Base-by-base conservation (phyloP, 2,329 filamentous ascomycete species). In the Ambrosiella cleistominuta region DNA sequence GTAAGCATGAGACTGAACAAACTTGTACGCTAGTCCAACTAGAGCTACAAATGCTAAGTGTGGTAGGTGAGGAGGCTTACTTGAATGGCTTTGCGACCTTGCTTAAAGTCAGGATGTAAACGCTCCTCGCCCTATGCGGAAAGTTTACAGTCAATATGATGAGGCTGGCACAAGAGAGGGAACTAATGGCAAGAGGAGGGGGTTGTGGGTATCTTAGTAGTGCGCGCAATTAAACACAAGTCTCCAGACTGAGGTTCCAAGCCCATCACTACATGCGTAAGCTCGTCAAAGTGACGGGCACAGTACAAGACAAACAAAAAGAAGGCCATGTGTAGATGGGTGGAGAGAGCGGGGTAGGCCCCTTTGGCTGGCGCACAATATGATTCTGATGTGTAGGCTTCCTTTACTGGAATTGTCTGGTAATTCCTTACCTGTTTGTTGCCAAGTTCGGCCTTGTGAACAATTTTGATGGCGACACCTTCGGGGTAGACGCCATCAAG, bases 371-470 rank as follows among this genome's bases (percentile, higher is more conserved):
- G 27, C 3, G 27, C 27, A 27, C 27, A 27, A 27, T 27, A 27
- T 27, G 27, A 27, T 27, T 3, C 27, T 27, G 27, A 27, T 27
- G 27, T 27, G 4, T 27, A 5, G 27, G 3, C 27, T 27, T 27
- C 27, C 27, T 12, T 53, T n/a, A 42, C n/a, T 42, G 37, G 11
- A 37, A 8, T 7, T 54, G 17, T 27, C 11, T 13, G 13, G 52
- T 19, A 36, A 50, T 44, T 66, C 85, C 89, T 80, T 80, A 98
- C 93, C 88, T 97, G 93, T 76, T 85, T 89, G 64, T 84, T 90
- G 73, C 95, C 97, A 88, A 98, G 96, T 73, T 98, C 93, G 69
- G 88, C 97, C 74, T 97, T 97, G 67, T 93, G 86, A 63, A 98
- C 93, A 56, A 98, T 93, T 72, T 98, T 98, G 77, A 98, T 97